Conservation (phyloP, 2,329 filamentous ascomycete species). For the Cladorrhinum sp. region DNA sequence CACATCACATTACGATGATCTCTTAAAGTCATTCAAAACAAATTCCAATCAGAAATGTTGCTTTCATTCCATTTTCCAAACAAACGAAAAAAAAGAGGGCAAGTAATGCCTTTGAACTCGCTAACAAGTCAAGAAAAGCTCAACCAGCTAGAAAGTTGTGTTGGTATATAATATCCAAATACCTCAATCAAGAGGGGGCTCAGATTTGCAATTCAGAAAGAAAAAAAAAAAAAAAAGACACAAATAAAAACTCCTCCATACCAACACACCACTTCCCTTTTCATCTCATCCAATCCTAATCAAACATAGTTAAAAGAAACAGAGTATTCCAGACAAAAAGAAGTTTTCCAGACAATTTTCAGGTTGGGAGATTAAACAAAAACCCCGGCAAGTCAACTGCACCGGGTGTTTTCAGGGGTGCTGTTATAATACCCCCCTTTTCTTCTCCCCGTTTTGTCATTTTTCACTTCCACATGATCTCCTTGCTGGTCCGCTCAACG, state of each 20-base stretch:
- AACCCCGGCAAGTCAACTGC: not conserved
- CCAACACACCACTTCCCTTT: not conserved
- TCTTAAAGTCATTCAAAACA: too few species aligned
- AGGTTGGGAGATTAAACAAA: not conserved
- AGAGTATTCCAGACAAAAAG: constrained; percentile 11
- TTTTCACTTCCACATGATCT: not conserved
- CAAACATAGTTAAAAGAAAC: constrained; percentile 13
- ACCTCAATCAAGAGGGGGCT: not conserved
- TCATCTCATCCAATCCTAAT: not conserved
- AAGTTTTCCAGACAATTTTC: not conserved
- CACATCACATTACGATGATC: not conserved
- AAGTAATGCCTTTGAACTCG: not conserved
- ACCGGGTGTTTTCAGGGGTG: not conserved
- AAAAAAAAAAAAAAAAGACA: not conserved
- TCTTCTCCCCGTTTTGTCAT: not conserved
- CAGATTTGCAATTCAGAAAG: not conserved
- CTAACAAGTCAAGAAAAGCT: not conserved
- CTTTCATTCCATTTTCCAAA: not conserved
- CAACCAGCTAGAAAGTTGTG: not conserved
- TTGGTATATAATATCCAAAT: not conserved
- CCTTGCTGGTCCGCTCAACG: not conserved
- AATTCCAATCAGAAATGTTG: not conserved
- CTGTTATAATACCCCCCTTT: not conserved
- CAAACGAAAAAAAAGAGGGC: not conserved
- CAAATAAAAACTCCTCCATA: not conserved